Evolutionary conservation across 2,329 filamentous ascomycete genomes (phyloP).

Genomic region (Xylariaceae sp.): DNA sequence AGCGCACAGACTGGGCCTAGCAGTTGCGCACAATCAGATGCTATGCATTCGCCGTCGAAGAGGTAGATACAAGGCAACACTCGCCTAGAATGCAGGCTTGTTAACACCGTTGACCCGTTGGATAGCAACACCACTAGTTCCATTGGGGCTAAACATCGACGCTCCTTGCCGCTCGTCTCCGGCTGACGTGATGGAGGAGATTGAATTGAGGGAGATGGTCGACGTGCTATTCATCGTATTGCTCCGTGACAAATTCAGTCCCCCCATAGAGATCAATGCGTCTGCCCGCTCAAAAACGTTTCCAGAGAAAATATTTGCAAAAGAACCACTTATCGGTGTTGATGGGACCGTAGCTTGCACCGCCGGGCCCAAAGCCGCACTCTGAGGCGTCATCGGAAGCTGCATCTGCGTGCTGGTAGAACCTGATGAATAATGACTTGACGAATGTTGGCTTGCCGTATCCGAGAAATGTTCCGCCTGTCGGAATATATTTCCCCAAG

Average conservation of each 20-base stretch:
- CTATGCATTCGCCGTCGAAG: slow-evolving; percentile 19
- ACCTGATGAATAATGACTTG: slow-evolving; percentile 31
- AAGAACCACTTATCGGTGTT: slow-evolving; percentile 55
- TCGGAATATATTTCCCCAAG: slow-evolving; percentile 46
- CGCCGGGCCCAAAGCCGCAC: slow-evolving; percentile 81
- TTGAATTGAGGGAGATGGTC: slow-evolving; percentile 33
- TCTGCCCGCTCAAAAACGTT: slow-evolving; percentile 58
- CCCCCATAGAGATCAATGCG: slow-evolving; percentile 52
- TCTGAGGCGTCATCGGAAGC: slow-evolving; percentile 80
- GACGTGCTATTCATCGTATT: slow-evolving; percentile 37
- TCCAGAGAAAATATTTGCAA: slow-evolving; percentile 49
- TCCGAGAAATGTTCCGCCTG: slow-evolving; percentile 28
- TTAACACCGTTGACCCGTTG: slow-evolving; percentile 28
- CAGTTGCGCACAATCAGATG: slow-evolving; percentile 8
- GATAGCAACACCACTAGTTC: slow-evolving; percentile 17
- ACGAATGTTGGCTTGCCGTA: slow-evolving; percentile 25
- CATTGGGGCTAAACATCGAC: slow-evolving; percentile 29
- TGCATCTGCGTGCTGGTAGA: slow-evolving; percentile 32
- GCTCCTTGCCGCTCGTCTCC: slow-evolving; percentile 28
- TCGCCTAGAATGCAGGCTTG: slow-evolving; percentile 31
- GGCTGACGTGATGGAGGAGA: slow-evolving; percentile 28
- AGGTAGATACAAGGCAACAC: slow-evolving; percentile 22
- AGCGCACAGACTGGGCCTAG: neutral
- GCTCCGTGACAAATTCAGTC: slow-evolving; percentile 51
- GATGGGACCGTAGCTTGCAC: slow-evolving; percentile 83